Base-by-base conservation (phyloP, 176 grass and related monocot species). In the Dendrocalamus sinicus region DNA sequence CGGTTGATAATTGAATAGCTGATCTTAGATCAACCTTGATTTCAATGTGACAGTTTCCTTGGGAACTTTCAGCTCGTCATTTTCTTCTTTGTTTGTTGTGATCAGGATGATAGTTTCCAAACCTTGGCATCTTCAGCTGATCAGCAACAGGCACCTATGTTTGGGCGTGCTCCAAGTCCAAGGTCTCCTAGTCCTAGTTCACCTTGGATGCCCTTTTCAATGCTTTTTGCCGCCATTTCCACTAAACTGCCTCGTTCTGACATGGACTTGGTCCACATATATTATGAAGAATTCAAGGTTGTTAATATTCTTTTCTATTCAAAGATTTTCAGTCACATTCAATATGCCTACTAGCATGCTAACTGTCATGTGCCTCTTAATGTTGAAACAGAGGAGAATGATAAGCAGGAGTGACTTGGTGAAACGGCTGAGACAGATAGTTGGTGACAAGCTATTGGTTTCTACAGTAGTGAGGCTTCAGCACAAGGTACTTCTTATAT, bases 221-320 rank as follows among this genome's bases (percentile, higher is more conserved):
- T 97, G 94, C 85, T 97, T 72, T 97, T 97, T 77, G 92, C 92
- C 16, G 86, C 90, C 59, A 92, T 97, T 83, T 92, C 94, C 8
- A 87, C 88, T 7, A 97, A 97, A 88, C 82, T 92, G 30, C 72
- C 92, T 82, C 84, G 83, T 69, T 87, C 89, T 41, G 88, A 88
- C 46, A 94, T 97, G 90, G 92, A 91, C 10, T 12, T 78, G 74
- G 76, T 97, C 67, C 88, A 92, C 66, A 72, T 57, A 72, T 73
- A 84, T 55, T 92, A 94, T 46, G 90, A 94, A 75, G 94, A 92
- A 78, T 97, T 89, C 51, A 94, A 97, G 94, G 94, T 97, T 70
- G 17, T 72, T 51, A 51, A n/a, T 87, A 7, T 55, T 15, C 3
- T 41, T 68, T 44, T 39, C 70, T 22, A 39, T 19, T 70, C 46